Evolutionary conservation across 2,329 filamentous ascomycete species (phyloP), one percentile per base, ranked within the genome.

Genomic region (Exophiala lecanii-corni): DNA sequence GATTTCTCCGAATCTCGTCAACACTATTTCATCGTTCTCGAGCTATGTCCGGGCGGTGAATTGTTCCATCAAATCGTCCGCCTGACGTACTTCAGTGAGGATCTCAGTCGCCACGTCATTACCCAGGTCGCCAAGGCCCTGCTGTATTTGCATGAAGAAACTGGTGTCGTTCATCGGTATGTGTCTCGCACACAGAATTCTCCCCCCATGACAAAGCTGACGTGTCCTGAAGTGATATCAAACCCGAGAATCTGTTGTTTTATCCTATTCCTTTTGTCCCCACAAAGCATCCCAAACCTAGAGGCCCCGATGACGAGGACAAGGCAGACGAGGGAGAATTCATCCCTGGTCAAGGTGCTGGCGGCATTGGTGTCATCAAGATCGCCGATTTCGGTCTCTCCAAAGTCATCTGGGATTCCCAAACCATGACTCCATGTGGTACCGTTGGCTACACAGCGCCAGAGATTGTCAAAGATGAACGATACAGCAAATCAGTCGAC

Each of bases 391-490:
- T 98, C 62, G 92, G 92, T 41, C 74, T 98, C 7, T 96, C 91
- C 51, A 98, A 98, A 69, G 86, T 98, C 54, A 88, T 98, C 12
- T 98, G 92, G 92, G 92, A 97, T 58, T 92, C 81, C 56, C 86
- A 94, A 62, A 98, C 92, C 7, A 97, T 96, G 87, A 98, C 92
- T 2, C 92, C 92, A n/a, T 98, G 92, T 64, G 92, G 92, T 45
- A 98, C 92, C 0, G 92, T 97, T 44, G 92, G 92, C 32, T 98
- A 98, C 68, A 97, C 92, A 95, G 92, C 92, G 3, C 92, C 92
- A 5, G 92, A 98, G 62, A 98, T 98, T 51, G 92, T 98, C 63
- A 97, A 97, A 69, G 92, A 98, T 66, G 92, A 98, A 68, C 81
- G 89, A 16, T 98, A 98, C 66, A 97, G 91, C 26, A 98, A 97